Evolutionary conservation across 805 yeast genomes (phyloP).

Genomic region (Soucietia sequanensis): DNA sequence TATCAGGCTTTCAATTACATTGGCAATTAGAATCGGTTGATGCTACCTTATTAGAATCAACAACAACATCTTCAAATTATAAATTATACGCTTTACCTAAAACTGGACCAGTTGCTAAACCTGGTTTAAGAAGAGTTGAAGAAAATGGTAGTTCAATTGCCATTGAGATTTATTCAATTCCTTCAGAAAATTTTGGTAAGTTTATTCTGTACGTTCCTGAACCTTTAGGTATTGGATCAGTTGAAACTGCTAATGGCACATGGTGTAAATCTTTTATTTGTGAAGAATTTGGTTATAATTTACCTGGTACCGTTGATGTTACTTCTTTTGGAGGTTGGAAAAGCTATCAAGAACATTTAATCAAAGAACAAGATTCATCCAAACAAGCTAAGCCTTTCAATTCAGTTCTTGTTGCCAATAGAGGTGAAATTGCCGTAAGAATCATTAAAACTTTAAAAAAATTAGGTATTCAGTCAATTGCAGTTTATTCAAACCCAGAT

Average conservation of each 20-base stretch:
- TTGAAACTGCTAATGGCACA: constrained; percentile 75
- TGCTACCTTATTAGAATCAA: constrained; percentile 65
- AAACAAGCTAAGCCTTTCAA: constrained; percentile 58
- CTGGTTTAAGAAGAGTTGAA: constrained; percentile 76
- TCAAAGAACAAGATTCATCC: constrained; percentile 20
- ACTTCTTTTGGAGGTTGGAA: constrained; percentile 91
- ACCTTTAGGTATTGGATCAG: constrained; percentile 94
- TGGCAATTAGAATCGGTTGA: constrained; percentile 89
- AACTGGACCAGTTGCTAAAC: constrained; percentile 80
- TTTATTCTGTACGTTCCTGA: constrained; percentile 89
- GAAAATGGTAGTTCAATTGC: constrained; percentile 59
- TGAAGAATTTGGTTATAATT: constrained; percentile 81
- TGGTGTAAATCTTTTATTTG: constrained; percentile 93
- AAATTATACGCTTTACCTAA: constrained; percentile 80
- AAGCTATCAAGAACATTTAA: constrained; percentile 47
- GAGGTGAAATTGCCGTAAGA: constrained; percentile 97
- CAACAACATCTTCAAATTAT: constrained; percentile 71
- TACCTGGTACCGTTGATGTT: constrained; percentile 72
- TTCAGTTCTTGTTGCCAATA: constrained; percentile 88
- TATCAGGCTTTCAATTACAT: constrained; percentile 82
- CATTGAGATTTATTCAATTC: constrained; percentile 82
- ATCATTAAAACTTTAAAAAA: constrained; percentile 85
- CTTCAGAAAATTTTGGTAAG: constrained; percentile 72
- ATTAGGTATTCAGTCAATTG: constrained; percentile 73
- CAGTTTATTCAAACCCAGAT: constrained; percentile 90